Evolutionary conservation across 441 rosid genomes (phyloP), one percentile per base, ranked within the genome.

Genomic region (Kokia cookei): DNA sequence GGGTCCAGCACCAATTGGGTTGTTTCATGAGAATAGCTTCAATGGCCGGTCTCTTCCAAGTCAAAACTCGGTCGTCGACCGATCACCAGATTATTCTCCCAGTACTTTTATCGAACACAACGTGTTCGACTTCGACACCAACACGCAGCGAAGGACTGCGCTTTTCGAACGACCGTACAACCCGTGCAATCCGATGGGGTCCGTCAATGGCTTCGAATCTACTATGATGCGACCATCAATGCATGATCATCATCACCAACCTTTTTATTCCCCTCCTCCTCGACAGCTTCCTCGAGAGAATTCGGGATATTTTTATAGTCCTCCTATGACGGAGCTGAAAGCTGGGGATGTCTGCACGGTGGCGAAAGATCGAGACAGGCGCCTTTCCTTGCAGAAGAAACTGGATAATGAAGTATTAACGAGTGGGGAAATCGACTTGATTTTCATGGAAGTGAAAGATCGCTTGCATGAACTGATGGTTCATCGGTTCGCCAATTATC

Each of bases 391-490:
- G 79, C 75, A 63, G 67, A 27, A 32, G 43, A 61, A 64, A 47
- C 9, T 80, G 3, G 27, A 26, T 22, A 2, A 8, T 2, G 80
- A 67, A 1, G 73, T 75, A 8, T 27, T 42, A 42, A 58, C 7
- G 0, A 74, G 74, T 2, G 67, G 70, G 26, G 77, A 69, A n/a
- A 58, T 53, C 15, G 81, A 74, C 26, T 50, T 78, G 69, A 72
- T 85, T 17, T 67, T 85, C 51, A 13, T 24, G 63, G 85, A 81
- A 54, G 60, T 85, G 69, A 85, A 83, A 74, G 78, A 75, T 37
- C 42, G 76, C 2, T 32, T 84, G 40, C 73, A 50, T 42, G 80
- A 85, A 1, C 59, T 87, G 22, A 72, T 81, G 73, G 50, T 65
- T 4, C 78, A 87, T 45, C 84, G 73, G 17, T 79, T 55, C 3